A percentile compares a stretch with the other conserved stretches of the same genome.
Conservation (phyloP, 1,284 basidiomycete species). For the Leccinum angustisporum region DNA sequence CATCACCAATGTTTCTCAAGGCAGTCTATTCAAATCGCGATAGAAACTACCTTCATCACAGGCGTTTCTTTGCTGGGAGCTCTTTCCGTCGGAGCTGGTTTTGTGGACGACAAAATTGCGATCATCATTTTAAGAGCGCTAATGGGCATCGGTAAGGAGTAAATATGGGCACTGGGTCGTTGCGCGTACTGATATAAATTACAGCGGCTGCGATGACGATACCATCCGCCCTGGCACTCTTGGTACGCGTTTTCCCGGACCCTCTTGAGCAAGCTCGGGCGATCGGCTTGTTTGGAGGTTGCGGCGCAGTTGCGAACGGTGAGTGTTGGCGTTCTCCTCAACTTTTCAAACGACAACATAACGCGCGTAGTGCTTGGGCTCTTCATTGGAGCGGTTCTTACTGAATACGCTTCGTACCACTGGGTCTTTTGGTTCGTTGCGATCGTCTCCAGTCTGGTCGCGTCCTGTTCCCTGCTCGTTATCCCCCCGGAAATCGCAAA, state of each 20-base stretch:
- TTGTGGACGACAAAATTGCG: slow-evolving; percentile 41
- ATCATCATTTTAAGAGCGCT: slow-evolving; percentile 18
- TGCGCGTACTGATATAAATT: slow-evolving; percentile 3
- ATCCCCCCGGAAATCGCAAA: slow-evolving; percentile 24
- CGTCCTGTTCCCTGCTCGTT: slow-evolving; percentile 33
- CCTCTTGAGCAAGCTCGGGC: slow-evolving; percentile 46
- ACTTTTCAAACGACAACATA: neutral
- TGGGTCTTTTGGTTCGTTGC: slow-evolving; percentile 50
- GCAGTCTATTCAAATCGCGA: neutral
- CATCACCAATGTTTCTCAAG: neutral
- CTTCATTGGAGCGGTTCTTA: slow-evolving; percentile 38
- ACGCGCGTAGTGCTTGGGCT: slow-evolving; percentile 31
- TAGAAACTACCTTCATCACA: slow-evolving; percentile 27
- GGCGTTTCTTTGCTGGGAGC: slow-evolving; percentile 39
- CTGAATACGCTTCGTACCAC: slow-evolving; percentile 40
- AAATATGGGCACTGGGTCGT: neutral
- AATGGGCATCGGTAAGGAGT: slow-evolving; percentile 22
- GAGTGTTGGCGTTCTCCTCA: slow-evolving; percentile 5
- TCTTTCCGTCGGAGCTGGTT: slow-evolving; percentile 43
- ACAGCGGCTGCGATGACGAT: slow-evolving; percentile 46
- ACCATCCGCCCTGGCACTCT: slow-evolving; percentile 48
- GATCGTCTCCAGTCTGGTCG: slow-evolving; percentile 38
- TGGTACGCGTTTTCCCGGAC: slow-evolving; percentile 47
- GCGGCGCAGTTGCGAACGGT: slow-evolving; percentile 47
- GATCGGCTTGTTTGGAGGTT: slow-evolving; percentile 45